Conservation (phyloP, 1,284 basidiomycete species). For the Pterulicium gracile region DNA sequence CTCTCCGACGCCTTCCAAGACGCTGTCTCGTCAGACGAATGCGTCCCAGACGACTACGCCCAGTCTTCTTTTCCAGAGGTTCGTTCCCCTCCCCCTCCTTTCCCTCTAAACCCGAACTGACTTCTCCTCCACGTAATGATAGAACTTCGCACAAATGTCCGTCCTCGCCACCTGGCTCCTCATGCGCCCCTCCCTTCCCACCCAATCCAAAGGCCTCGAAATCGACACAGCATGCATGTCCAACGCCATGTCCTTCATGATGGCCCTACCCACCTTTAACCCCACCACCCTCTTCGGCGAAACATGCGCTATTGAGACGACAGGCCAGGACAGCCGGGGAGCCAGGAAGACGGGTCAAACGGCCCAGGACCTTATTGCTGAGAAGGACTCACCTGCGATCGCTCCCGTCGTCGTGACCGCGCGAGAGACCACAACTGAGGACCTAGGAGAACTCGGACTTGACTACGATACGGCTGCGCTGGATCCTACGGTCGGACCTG, state of each 20-base stretch:
- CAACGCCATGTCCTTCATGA: constrained; percentile 16
- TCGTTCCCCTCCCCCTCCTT: neutral
- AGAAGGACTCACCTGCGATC: too few relatives aligned
- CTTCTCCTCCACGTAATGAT: too few relatives aligned
- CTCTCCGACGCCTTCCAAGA: constrained; percentile 12
- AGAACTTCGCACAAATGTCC: constrained; percentile 20
- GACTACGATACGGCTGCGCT: too few relatives aligned
- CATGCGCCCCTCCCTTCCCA: constrained; percentile 14
- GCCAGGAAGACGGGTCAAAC: too few relatives aligned
- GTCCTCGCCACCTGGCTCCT: constrained; percentile 16
- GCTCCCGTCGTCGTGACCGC: too few relatives aligned
- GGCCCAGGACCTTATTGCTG: too few relatives aligned
- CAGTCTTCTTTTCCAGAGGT: constrained; percentile 16
- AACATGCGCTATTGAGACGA: constrained; percentile 16
- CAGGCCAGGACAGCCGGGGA: too few relatives aligned
- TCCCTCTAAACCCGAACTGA: neutral
- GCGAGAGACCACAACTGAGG: too few relatives aligned
- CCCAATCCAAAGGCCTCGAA: constrained; percentile 12
- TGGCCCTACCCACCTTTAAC: constrained; percentile 14
- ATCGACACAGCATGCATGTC: constrained; percentile 15
- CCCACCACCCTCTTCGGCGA: constrained; percentile 15
- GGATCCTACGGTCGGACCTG: too few relatives aligned
- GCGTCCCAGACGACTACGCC: constrained; percentile 18
- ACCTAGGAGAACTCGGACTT: too few relatives aligned
- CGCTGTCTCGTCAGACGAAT: constrained; percentile 14